Conservation (phyloP, 2,329 filamentous ascomycete species). For the Purpureocillium takamizusanense region DNA sequence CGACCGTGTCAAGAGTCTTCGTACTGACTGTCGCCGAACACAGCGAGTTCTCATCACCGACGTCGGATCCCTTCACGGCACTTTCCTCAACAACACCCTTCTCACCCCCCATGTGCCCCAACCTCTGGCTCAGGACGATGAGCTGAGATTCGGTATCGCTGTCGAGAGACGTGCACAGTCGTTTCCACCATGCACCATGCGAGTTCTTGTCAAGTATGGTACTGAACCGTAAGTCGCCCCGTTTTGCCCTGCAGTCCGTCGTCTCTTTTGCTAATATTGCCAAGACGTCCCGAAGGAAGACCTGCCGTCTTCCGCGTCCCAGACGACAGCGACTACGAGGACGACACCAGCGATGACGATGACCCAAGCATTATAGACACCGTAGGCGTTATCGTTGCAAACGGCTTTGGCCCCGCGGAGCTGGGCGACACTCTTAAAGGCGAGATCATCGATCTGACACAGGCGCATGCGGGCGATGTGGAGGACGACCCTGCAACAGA, state of each 20-base stretch:
- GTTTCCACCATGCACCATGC: conserved; percentile 29
- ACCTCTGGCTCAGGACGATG: conserved; percentile 18
- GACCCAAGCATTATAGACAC: conserved; percentile 16
- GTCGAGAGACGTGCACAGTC: conserved; percentile 22
- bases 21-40: conserved; percentile 9
- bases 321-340: conserved; percentile 28
- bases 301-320: conserved; percentile 30
- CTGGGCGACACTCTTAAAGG: neutral
- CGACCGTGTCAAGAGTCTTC: conserved; percentile 9
- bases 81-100: conserved; percentile 29
- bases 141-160: conserved; percentile 24
- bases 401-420: conserved; percentile 18
- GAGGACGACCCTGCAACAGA: neutral
- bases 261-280: conserved; percentile 7
- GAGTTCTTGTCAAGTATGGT: conserved; percentile 21
- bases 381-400: conserved; percentile 14
- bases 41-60: conserved; percentile 39
- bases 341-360: conserved; percentile 14
- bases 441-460: conserved; percentile 13
- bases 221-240: conserved; percentile 11
- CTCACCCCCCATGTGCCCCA: conserved; percentile 10
- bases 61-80: conserved; percentile 43
- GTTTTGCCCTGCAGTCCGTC: neutral
- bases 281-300: conserved; percentile 14
- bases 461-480: conserved; percentile 7